Base-by-base conservation (phyloP, 768 basidiomycete genomes). In the Termitomyces sp. region DNA sequence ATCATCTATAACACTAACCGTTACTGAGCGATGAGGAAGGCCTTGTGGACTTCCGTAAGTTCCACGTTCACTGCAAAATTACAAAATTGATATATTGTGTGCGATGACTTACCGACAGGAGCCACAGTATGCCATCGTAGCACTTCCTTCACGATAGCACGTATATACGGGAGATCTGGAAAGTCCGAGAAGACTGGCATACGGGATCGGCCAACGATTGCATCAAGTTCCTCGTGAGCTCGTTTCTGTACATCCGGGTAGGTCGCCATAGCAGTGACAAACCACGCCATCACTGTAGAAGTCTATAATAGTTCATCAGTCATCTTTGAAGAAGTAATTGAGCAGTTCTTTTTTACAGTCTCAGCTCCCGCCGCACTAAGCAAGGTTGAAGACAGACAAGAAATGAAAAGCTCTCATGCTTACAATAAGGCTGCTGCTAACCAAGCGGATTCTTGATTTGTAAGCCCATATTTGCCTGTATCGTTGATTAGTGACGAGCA, bases 221-320 rank as follows among this genome's bases (percentile, higher is more conserved):
- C 47, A 27, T 60, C 58, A 22, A 60, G 58, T 36, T 60, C 54
- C 31, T 53, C 58, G n/a, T 60, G 58, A 16, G 54, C 58, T 27
- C 37, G 46, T 42, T 42, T 55, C n/a, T 60, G 58, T 4, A 60
- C 54, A 18, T 60, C 54, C 22, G 58, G 58, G 22, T 60, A 47
- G 3, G 54, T 41, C 15, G 48, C 58, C 54, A 60, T 55, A 24
- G 58, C 58, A 44, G 48, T 42, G 45, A 60, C 37, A 48, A 53
- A 55, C 58, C 58, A 60, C 15, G 58, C 52, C 52, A 60, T 54
- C 6, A 55, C 54, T 34, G 44, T 54, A 6, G 54, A 53, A 44
- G 54, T 60, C 54, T 57, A 39, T 24, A 15, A 15, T 15, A 24
- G 22, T 6, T 24, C 2, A 13, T 46, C 12, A 46, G 22, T 45